These are phyloP conservation scores for Meredithiella fracta DNA, from an alignment of 2,329 filamentous ascomycete genomes.

Conservation along the genomic window DNA sequence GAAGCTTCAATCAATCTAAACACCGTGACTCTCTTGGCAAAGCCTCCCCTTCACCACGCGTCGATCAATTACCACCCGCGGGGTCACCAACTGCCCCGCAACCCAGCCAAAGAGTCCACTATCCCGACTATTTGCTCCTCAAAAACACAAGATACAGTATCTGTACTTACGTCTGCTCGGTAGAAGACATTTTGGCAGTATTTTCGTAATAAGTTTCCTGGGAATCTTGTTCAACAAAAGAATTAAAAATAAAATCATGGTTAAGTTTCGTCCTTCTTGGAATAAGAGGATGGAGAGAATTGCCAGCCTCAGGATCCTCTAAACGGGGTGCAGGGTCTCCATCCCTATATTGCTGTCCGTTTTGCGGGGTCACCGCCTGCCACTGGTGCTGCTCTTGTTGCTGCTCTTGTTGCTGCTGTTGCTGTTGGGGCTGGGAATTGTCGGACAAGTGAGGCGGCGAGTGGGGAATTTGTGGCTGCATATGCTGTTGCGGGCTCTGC, in stretches of 20 bases:
- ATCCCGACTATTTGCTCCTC: neutral
- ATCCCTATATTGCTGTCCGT: conserved; percentile 13
- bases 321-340: conserved; percentile 11
- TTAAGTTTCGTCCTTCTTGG: conserved; percentile 11
- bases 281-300: conserved; percentile 5
- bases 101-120: neutral
- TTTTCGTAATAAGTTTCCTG: conserved; percentile 5
- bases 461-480: neutral
- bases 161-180: conserved; percentile 53
- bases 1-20: no score
- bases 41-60: neutral
- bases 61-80: neutral
- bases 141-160: neutral
- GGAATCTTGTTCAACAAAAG: conserved; percentile 7
- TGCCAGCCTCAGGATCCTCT: neutral
- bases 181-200: conserved; percentile 22
- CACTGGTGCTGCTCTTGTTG: no score
- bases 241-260: conserved; percentile 6
- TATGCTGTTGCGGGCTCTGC: conserved; percentile 3
- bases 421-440: conserved; percentile 6
- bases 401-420: conserved; percentile 9
- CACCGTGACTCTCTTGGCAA: neutral
- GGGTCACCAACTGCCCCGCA: neutral
- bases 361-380: conserved; percentile 4
- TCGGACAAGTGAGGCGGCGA: neutral